phyloP scores from a whole-genome alignment of 805 yeast species.

The Ogataea corticis region DNA sequence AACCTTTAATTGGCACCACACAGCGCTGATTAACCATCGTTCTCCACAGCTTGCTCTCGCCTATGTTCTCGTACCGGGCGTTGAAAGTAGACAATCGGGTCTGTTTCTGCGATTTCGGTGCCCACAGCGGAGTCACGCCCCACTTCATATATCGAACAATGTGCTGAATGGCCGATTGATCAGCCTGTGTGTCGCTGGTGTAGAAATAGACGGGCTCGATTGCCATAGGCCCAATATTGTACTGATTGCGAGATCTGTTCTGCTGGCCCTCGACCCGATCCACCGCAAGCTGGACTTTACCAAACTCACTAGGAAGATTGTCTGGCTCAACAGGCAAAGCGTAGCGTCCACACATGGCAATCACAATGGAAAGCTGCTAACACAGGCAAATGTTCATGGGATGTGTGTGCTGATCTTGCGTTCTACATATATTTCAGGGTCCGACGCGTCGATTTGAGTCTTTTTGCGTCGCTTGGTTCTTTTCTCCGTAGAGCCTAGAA shows the following conservation, averaged over 20 bases:
- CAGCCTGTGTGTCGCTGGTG: slow-evolving; percentile 13
- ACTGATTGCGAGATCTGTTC: slow-evolving; percentile 38
- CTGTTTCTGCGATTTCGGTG: slow-evolving; percentile 33
- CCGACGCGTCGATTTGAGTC: too few species aligned
- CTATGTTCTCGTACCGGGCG: slow-evolving; percentile 67
- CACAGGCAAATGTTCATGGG: neutral
- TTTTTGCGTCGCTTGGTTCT: too few species aligned
- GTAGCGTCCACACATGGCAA: slow-evolving; percentile 38
- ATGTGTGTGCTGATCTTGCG: too few species aligned
- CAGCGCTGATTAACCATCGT: slow-evolving; percentile 54
- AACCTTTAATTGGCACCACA: slow-evolving; percentile 77
- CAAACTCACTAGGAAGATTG: slow-evolving; percentile 43
- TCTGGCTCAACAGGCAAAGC: slow-evolving; percentile 39
- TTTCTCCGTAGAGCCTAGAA: neutral
- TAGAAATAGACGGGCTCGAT: slow-evolving; percentile 42
- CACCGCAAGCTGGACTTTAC: slow-evolving; percentile 24
- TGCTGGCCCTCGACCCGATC: slow-evolving; percentile 27
- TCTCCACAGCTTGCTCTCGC: slow-evolving; percentile 58
- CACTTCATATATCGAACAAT: slow-evolving; percentile 63
- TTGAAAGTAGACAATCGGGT: slow-evolving; percentile 61
- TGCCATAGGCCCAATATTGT: slow-evolving; percentile 64
- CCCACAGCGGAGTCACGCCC: slow-evolving; percentile 78
- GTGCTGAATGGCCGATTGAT: slow-evolving; percentile 12
- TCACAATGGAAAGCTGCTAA: neutral
- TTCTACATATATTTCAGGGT: too few species aligned